Evolutionary conservation across 345 rosid genomes (phyloP).

Genomic region (Linum tenue): DNA sequence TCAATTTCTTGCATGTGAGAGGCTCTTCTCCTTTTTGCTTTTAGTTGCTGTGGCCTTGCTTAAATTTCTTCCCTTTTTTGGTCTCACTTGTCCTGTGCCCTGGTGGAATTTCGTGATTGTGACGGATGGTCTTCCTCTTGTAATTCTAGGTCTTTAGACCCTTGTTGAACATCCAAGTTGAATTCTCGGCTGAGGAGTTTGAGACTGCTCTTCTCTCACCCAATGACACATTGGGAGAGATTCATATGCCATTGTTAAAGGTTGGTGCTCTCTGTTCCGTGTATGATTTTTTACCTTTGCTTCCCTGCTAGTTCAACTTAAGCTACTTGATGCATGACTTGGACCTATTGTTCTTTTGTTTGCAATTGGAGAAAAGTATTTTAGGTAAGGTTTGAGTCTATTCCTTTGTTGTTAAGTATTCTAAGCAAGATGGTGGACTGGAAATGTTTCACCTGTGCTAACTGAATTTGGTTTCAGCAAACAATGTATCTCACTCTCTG

Average conservation of each 20-base stretch:
- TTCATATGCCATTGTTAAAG: conserved; percentile 94
- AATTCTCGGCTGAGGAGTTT: conserved; percentile 95
- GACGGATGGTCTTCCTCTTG: conserved; percentile 4
- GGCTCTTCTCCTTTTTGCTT: not conserved
- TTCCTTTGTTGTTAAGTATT: too few relatives aligned
- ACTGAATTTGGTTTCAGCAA: too few relatives aligned
- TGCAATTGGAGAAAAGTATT: too few relatives aligned
- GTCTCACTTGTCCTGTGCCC: conserved; percentile 2
- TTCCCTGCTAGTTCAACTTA: not conserved
- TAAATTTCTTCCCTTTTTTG: not conserved
- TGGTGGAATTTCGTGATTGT: conserved; percentile 8
- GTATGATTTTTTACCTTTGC: conserved; percentile 3
- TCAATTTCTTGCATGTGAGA: conserved; percentile 94
- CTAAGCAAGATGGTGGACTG: too few relatives aligned
- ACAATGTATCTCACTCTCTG: too few relatives aligned
- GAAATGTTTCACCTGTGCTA: too few relatives aligned
- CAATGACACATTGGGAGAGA: conserved; percentile 81
- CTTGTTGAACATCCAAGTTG: conserved; percentile 62
- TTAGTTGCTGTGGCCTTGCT: too few relatives aligned
- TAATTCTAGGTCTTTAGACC: conserved; percentile 67
- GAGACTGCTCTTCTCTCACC: conserved; percentile 85
- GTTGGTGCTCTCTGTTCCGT: conserved; percentile 39
- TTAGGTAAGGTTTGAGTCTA: too few relatives aligned
- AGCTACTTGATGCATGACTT: not conserved
- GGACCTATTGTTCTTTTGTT: not conserved